Percentiles rank a stretch among this genome's conserved stretches.
phyloP scores from a whole-genome alignment of 306 rosid genomes.

The Aeschynomene evenia region DNA sequence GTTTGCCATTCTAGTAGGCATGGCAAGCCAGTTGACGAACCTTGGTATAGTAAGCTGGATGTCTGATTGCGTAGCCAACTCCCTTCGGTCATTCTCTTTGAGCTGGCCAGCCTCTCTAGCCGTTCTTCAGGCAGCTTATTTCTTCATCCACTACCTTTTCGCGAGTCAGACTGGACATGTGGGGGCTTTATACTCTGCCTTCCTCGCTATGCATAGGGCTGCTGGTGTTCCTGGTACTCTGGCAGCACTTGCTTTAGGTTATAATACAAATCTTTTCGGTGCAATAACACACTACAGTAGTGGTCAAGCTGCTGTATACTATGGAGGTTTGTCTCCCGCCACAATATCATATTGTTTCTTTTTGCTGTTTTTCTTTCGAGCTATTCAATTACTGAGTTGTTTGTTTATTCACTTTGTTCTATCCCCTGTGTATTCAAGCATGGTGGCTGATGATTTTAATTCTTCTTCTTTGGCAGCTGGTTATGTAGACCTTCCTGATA shows the following conservation, averaged over 20 bases:
- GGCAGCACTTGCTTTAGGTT: slow-evolving; percentile 82
- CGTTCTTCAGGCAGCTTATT: slow-evolving; percentile 87
- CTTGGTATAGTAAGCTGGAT: slow-evolving; percentile 87
- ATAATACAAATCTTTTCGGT: slow-evolving; percentile 88
- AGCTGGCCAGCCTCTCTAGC: slow-evolving; percentile 83
- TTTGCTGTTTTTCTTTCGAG: slow-evolving; percentile 6
- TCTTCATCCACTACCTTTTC: slow-evolving; percentile 90
- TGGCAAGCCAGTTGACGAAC: slow-evolving; percentile 91
- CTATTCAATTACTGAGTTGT: slow-evolving; percentile 9
- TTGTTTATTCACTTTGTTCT: slow-evolving; percentile 15
- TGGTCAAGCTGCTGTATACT: slow-evolving; percentile 97
- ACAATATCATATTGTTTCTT: not conserved
- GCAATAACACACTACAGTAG: slow-evolving; percentile 93
- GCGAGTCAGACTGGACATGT: slow-evolving; percentile 98
- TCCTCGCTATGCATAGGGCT: slow-evolving; percentile 91
- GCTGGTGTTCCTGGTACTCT: slow-evolving; percentile 85
- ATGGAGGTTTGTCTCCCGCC: slow-evolving; percentile 69
- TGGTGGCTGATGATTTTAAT: slow-evolving; percentile 31
- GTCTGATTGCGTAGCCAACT: slow-evolving; percentile 65
- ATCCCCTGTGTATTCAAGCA: slow-evolving; percentile 5
- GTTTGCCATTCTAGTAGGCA: slow-evolving; percentile 91
- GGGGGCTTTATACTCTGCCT: slow-evolving; percentile 87
- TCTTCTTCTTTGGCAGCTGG: slow-evolving; percentile 71
- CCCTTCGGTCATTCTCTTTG: slow-evolving; percentile 60
- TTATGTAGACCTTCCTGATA: slow-evolving; percentile 76